Evolutionary conservation across 106 monocot species (phyloP).

Genomic region (Acorus gramineus): DNA sequence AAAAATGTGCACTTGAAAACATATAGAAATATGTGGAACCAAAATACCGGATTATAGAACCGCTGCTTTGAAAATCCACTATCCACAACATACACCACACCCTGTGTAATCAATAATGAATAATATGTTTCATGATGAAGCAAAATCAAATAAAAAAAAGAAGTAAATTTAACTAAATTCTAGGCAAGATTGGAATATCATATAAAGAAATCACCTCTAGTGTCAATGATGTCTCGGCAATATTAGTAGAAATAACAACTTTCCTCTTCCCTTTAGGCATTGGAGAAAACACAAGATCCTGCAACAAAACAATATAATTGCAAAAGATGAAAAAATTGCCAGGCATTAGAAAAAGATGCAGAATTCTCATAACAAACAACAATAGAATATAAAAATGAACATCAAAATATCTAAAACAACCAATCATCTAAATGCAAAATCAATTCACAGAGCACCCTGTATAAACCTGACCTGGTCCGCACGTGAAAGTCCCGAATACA

Average conservation of each 20-base stretch:
- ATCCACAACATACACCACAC: slow-evolving; percentile 75
- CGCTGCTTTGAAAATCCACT: slow-evolving; percentile 92
- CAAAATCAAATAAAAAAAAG: not conserved
- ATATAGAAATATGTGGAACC: not conserved
- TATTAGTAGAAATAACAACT: slow-evolving; percentile 96
- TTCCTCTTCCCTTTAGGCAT: slow-evolving; percentile 89
- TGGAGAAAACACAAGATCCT: slow-evolving; percentile 91
- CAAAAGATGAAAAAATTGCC: not conserved
- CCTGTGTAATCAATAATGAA: slow-evolving; percentile 26
- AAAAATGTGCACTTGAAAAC: not conserved
- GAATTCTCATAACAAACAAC: not conserved
- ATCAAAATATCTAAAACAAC: no score
- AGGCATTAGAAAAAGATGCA: not conserved
- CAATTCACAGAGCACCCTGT: no score
- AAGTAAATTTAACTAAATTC: not conserved
- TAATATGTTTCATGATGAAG: not conserved
- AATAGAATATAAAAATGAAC: not conserved
- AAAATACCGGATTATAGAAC: slow-evolving; percentile 81
- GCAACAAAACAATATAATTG: slow-evolving; percentile 8
- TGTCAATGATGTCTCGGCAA: slow-evolving; percentile 97
- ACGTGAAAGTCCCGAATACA: slow-evolving; percentile 90
- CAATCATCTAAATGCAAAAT: no score
- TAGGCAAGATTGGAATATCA: not conserved
- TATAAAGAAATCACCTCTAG: slow-evolving; percentile 50
- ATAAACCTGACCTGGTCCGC: slow-evolving; percentile 53